Conservation (phyloP, 805 yeast genomes). For the Hanseniaspora mollemarum region DNA sequence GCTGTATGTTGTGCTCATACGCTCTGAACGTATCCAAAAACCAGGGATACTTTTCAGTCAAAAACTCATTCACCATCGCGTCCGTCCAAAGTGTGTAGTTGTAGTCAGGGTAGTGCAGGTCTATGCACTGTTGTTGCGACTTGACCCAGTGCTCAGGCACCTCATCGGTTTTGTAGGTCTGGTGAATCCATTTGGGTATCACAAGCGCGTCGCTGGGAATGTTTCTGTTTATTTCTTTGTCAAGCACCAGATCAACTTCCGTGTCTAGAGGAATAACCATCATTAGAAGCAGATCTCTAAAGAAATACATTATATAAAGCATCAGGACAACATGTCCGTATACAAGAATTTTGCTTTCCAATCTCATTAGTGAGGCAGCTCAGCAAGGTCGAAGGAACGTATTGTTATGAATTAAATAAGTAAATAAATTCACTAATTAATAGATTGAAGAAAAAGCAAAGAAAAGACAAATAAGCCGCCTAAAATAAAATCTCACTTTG, state of each 20-base stretch:
- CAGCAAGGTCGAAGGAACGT: too few species aligned
- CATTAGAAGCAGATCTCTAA: constrained; percentile 61
- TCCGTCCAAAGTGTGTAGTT: constrained; percentile 88
- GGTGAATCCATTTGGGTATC: constrained; percentile 86
- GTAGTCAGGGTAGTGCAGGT: constrained; percentile 68
- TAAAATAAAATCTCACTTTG: too few species aligned
- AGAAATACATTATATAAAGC: constrained; percentile 45
- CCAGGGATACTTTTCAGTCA: constrained; percentile 74
- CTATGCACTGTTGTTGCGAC: constrained; percentile 66
- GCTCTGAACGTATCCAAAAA: constrained; percentile 65
- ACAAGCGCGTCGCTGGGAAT: constrained; percentile 37
- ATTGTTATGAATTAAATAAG: too few species aligned
- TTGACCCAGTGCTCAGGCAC: constrained; percentile 73
- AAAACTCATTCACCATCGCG: constrained; percentile 65
- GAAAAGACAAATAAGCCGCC: too few species aligned
- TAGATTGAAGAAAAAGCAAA: too few species aligned
- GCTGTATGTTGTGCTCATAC: constrained; percentile 68
- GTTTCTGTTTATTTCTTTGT: constrained; percentile 18
- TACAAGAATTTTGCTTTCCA: constrained; percentile 51
- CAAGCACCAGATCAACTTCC: constrained; percentile 28
- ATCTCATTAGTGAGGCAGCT: too few species aligned
- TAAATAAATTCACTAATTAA: too few species aligned
- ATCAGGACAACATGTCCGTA: constrained; percentile 49
- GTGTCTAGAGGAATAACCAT: constrained; percentile 58
- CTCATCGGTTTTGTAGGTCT: constrained; percentile 69